Evolutionary conservation across 208 protist species (phyloP).

Genomic region (Acanthamoeba sp.): DNA sequence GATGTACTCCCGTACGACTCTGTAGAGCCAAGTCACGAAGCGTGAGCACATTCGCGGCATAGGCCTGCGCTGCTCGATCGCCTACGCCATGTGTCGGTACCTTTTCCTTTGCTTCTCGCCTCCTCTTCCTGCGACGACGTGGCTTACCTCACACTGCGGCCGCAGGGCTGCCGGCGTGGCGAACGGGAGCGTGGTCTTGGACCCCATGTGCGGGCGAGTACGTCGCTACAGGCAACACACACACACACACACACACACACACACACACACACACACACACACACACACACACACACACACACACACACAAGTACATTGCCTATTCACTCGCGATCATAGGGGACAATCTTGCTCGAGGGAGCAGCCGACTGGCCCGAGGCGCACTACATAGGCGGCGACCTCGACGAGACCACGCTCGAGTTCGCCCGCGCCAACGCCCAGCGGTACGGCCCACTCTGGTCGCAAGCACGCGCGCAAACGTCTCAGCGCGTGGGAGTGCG

Average conservation of each 20-base stretch:
- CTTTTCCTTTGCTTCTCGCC: too few species aligned
- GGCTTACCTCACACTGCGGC: too few species aligned
- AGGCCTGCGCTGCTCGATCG: conserved; percentile 1
- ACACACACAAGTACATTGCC: too few species aligned
- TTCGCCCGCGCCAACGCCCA: not conserved
- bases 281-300: too few species aligned
- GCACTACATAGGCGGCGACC: conserved; percentile 42
- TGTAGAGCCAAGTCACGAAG: not conserved
- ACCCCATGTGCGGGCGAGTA: conserved; percentile 58
- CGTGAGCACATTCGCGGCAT: not conserved
- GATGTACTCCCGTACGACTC: not conserved
- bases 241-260: too few species aligned
- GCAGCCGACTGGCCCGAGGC: conserved; percentile 10
- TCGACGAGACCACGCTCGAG: not conserved
- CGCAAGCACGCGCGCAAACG: too few species aligned
- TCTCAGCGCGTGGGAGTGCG: too few species aligned
- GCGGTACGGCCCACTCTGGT: too few species aligned
- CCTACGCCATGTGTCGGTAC: conserved; percentile 52
- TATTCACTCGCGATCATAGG: not conserved
- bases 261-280: too few species aligned
- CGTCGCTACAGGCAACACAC: not conserved
- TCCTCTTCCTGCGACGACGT: not conserved
- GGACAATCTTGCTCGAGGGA: conserved; percentile 17
- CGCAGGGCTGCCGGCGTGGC: not conserved
- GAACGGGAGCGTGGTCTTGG: not conserved